Evolutionary conservation across 129 eudicot species (phyloP), one percentile per base, ranked within the genome.

Genomic region (Scalesia atractyloides): DNA sequence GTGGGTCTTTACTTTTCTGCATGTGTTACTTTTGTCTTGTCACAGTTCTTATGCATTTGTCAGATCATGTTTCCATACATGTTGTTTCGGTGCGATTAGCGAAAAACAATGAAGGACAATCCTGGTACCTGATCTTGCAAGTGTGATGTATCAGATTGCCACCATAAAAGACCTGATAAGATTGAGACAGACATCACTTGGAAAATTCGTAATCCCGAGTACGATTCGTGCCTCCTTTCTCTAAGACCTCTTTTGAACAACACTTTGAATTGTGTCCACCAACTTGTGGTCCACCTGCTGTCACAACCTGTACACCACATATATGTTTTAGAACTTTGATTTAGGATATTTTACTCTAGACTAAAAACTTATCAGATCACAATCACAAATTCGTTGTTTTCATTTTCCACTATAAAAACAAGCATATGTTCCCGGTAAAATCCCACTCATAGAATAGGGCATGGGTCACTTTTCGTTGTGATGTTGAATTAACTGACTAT

Each of bases 211-310:
- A 92, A 81, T 43, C 87, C 96, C 0, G 98, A 92, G 74, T 79
- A 92, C 12, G 98, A 85, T 76, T 89, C 96, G 64, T 89, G 98
- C 71, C 76, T 87, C 78, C 98, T 75, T 71, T 92, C 98, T 69
- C 88, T 89, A 24, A 92, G 82, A 5, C 98, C 96, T 72, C 96
- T 85, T 82, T 79, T 79, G 7, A 92, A 84, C 81, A 92, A 74
- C 73, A 92, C 96, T 68, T 85, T 92, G 73, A 89, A 92, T 74
- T 92, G 98, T 64, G 84, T 72, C 91, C 98, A 89, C 98, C 98
- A 92, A 24, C 85, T 81, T 26, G 90, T 92, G 61, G 84, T 85
- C 98, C 98, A 92, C 74, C 78, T 80, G 10, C 76, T 64, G 15
- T 89, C 98, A 41, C 72, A 79, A 68, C 90, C 94, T 87, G 2